These are phyloP conservation scores for Leishmania aethiopica DNA, from an alignment of 208 protist genomes.

Conservation along the genomic window DNA sequence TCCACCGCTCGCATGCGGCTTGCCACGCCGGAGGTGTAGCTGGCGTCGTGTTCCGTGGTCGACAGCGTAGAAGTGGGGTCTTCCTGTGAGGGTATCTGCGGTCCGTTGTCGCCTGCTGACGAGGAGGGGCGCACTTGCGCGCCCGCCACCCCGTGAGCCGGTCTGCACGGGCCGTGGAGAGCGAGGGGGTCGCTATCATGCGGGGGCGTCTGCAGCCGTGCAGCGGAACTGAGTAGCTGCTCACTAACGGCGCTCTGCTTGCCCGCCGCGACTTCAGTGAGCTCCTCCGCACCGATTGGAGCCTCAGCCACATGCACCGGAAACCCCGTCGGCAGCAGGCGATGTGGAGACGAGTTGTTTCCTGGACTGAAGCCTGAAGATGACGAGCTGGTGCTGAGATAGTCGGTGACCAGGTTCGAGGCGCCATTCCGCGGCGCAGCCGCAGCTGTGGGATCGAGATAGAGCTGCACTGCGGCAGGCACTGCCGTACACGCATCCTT, in stretches of 20 bases:
- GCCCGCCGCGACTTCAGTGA: too few species aligned
- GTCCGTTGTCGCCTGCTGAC: neutral
- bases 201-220: neutral
- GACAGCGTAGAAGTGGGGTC: neutral
- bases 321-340: neutral
- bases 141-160: neutral
- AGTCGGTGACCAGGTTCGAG: slow-evolving; percentile 7
- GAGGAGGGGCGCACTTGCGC: neutral
- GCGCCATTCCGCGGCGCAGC: neutral
- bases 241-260: neutral
- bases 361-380: slow-evolving; percentile 3
- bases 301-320: neutral
- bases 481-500: neutral
- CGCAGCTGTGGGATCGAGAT: neutral
- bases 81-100: neutral
- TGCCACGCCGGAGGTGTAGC: neutral
- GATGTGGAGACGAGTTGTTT: neutral
- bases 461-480: neutral
- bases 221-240: neutral
- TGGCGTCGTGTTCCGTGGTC: neutral
- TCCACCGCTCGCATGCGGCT: neutral
- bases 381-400: neutral
- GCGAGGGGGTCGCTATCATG: neutral
- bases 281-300: neutral
- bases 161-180: neutral